Conservation (phyloP, 768 basidiomycete genomes). For the Calocybe cyanea region DNA sequence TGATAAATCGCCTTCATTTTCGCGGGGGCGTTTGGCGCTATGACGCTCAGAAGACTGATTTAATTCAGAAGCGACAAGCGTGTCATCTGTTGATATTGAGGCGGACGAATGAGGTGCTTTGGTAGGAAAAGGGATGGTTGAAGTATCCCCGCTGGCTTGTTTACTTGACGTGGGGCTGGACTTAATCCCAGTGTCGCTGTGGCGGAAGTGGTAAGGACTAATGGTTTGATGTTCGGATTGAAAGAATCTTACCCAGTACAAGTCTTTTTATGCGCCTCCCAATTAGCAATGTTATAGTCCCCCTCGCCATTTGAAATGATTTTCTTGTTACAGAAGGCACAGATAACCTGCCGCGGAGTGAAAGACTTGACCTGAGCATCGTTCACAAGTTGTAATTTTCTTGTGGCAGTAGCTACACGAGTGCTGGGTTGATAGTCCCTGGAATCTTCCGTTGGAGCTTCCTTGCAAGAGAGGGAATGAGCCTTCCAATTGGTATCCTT, state of each 20-base stretch:
- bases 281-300: slow-evolving; percentile 59
- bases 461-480: slow-evolving; percentile 46
- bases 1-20: slow-evolving; percentile 31
- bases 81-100: slow-evolving; percentile 31
- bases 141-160: slow-evolving; percentile 3
- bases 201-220: not conserved
- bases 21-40: slow-evolving; percentile 48
- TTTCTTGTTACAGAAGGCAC: slow-evolving; percentile 43
- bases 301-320: slow-evolving; percentile 43
- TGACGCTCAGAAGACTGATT: slow-evolving; percentile 17
- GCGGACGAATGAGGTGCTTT: slow-evolving; percentile 26
- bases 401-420: slow-evolving; percentile 57
- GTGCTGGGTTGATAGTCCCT: slow-evolving; percentile 43
- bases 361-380: slow-evolving; percentile 57
- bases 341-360: slow-evolving; percentile 42
- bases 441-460: slow-evolving; percentile 26
- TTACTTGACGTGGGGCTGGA: not conserved
- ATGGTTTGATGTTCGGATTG: not conserved
- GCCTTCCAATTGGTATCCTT: slow-evolving; percentile 46
- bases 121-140: slow-evolving; percentile 15
- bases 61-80: slow-evolving; percentile 27
- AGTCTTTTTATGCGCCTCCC: slow-evolving; percentile 57
- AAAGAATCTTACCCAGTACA: slow-evolving; percentile 29
- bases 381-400: slow-evolving; percentile 60
- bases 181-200: slow-evolving; percentile 4